Conservation (phyloP, 345 rosid genomes). For the Limnanthes douglasii region DNA sequence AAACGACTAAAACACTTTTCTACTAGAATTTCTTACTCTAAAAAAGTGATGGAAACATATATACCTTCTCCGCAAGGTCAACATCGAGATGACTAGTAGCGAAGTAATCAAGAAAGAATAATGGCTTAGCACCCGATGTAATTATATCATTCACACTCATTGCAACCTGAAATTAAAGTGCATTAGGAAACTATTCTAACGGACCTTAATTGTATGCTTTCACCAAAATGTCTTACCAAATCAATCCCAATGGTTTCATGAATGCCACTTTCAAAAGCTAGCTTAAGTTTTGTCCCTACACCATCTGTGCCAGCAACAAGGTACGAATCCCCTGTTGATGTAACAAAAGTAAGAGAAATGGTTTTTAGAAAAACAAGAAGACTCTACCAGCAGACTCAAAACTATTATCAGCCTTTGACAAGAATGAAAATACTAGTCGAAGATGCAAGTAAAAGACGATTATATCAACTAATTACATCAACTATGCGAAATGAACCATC, state of each 20-base stretch:
- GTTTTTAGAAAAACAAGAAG: no score
- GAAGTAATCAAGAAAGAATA: constrained; percentile 90
- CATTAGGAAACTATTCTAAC: constrained; percentile 1
- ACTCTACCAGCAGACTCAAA: constrained; percentile 3
- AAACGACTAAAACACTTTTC: background rate
- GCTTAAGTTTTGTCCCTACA: constrained; percentile 92
- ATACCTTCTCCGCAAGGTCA: constrained; percentile 95
- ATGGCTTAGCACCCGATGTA: constrained; percentile 91
- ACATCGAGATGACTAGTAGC: constrained; percentile 89
- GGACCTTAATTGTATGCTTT: background rate
- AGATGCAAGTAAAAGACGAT: no score
- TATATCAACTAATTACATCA: no score
- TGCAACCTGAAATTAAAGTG: constrained; percentile 76
- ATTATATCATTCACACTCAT: constrained; percentile 97
- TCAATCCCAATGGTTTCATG: constrained; percentile 94
- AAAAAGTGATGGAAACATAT: constrained; percentile 1
- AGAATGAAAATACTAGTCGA: no score
- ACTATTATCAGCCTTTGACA: no score
- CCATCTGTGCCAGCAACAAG: constrained; percentile 99
- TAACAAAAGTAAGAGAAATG: no score
- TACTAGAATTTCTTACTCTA: background rate
- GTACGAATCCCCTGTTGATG: constrained; percentile 54
- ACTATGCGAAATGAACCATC: no score
- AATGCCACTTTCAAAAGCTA: constrained; percentile 83
- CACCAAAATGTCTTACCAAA: constrained; percentile 33